A percentile compares a stretch with the other conserved stretches of the same genome.
Conservation (phyloP, 2,329 filamentous ascomycete species). For the Cytospora paraplurivora region DNA sequence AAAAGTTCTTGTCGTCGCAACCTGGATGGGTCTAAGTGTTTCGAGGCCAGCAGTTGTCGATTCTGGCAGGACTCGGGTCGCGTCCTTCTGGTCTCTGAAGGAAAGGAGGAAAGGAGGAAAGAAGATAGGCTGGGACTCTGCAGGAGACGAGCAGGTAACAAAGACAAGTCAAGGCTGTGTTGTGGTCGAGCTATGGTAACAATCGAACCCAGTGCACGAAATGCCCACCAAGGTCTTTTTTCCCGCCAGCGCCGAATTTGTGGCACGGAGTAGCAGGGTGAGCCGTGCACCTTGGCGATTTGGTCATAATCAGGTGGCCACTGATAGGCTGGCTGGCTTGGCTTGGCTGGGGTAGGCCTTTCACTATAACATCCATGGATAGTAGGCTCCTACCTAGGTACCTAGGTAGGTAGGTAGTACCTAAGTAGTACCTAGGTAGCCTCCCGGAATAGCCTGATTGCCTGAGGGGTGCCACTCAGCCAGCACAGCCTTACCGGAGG, state of each 20-base stretch:
- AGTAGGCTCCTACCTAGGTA: too few relatives aligned
- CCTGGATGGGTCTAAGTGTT: slow-evolving; percentile 8
- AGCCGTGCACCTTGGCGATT: slow-evolving; percentile 2
- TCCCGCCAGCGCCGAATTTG: slow-evolving; percentile 22
- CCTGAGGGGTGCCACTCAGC: too few relatives aligned
- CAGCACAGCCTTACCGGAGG: slow-evolving; percentile 3
- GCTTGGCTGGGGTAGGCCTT: background rate
- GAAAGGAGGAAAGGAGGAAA: slow-evolving; percentile 7
- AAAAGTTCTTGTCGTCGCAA: slow-evolving; percentile 20
- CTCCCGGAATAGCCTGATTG: background rate
- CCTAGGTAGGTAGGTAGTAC: too few relatives aligned
- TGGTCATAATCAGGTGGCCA: slow-evolving; percentile 23
- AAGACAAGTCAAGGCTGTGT: slow-evolving; percentile 15
- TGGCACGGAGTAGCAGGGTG: slow-evolving; percentile 26
- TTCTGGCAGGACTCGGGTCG: slow-evolving; percentile 5
- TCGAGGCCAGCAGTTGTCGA: slow-evolving; percentile 2
- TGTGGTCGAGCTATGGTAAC: slow-evolving; percentile 14
- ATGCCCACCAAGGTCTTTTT: slow-evolving; percentile 22
- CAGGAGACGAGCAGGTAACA: slow-evolving; percentile 12
- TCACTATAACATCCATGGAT: background rate
- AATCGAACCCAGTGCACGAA: slow-evolving; percentile 19
- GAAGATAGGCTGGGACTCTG: slow-evolving; percentile 12
- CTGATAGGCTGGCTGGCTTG: slow-evolving; percentile 23
- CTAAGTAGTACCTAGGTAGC: too few relatives aligned
- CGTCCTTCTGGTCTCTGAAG: slow-evolving; percentile 9